Evolutionary conservation across 306 rosid species (phyloP).

Genomic region (Boehmeria nivea): DNA sequence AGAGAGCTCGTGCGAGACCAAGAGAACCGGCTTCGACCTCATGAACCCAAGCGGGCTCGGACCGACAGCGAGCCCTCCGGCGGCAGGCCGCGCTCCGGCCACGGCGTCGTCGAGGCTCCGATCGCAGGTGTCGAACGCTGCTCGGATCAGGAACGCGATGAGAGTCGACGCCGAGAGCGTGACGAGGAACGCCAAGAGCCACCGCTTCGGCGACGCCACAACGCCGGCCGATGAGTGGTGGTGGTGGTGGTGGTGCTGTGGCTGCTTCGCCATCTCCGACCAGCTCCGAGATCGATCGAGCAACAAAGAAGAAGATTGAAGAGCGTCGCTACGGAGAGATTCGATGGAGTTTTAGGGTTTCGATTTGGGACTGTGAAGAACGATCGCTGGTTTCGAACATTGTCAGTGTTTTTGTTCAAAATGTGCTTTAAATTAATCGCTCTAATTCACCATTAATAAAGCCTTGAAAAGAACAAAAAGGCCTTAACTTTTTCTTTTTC

Average conservation of each 20-base stretch:
- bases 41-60: conserved; percentile 58
- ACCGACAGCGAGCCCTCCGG: conserved; percentile 12
- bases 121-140: conserved; percentile 48
- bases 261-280: conserved; percentile 28
- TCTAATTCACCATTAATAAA: too few relatives aligned
- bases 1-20: conserved; percentile 84
- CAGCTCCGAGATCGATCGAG: not conserved
- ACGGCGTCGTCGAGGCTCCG: conserved; percentile 21
- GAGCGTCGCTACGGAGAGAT: not conserved
- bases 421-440: too few relatives aligned
- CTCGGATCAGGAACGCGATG: conserved; percentile 48
- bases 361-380: conserved; percentile 2
- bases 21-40: conserved; percentile 80
- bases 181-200: conserved; percentile 31
- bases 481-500: too few relatives aligned
- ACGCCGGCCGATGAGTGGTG: conserved; percentile 19
- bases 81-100: not conserved
- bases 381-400: too few relatives aligned
- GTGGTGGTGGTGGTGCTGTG: not conserved
- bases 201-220: conserved; percentile 33
- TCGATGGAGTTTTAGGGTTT: conserved; percentile 24
- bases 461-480: too few relatives aligned
- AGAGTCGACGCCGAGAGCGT: conserved; percentile 31
- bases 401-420: too few relatives aligned
- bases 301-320: too few relatives aligned